Evolutionary conservation across 352 stramenopile genomes (phyloP), one percentile per base, ranked within the genome.

Genomic region (Blastocystis sp.): DNA sequence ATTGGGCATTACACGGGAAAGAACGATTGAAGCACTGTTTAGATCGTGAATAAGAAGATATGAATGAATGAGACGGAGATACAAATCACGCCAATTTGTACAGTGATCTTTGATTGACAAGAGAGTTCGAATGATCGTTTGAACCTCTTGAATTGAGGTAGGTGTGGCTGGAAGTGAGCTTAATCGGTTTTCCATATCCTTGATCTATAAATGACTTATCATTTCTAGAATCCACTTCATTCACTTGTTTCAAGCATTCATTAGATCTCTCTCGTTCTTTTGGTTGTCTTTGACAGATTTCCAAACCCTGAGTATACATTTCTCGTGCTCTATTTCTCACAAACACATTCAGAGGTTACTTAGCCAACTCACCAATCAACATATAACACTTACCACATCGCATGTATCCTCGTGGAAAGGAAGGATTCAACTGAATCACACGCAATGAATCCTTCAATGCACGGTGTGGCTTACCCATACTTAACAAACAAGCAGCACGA

Each of bases 331-430:
- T 46, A 51, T 27, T 74, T 9, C 5, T 46, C 21, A 52, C 27
- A 24, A 29, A 12, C 29, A 32, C 35, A 19, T 32, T 52, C 32
- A 21, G 1, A 14, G 11, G 6, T 19, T 19, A 37, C 29, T 83
- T 83, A 7, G 35, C n/a, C 14, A 51, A 35, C 21, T 83, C 71
- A 11, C 71, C 71, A n/a, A 52, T 27, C 1, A 67, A 56, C 14
- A 83, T 21, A 24, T 83, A 83, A 56, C 71, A 83, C 49, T 65
- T 63, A 14, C 71, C 71, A 24, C 42, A 37, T 14, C 71, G 71
- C 1, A n/a, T 51, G 54, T 46, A 83, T 29, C 71, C 71, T 24
- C 46, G 71, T 21, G 71, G 32, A 46, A 63, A 65, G 32, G n/a
- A 1, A 52, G 71, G 71, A 42, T 65, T 42, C 7, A 83, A 39